Conservation (phyloP, 108 stramenopile genomes). For the Stephanodiscus minutulus region DNA sequence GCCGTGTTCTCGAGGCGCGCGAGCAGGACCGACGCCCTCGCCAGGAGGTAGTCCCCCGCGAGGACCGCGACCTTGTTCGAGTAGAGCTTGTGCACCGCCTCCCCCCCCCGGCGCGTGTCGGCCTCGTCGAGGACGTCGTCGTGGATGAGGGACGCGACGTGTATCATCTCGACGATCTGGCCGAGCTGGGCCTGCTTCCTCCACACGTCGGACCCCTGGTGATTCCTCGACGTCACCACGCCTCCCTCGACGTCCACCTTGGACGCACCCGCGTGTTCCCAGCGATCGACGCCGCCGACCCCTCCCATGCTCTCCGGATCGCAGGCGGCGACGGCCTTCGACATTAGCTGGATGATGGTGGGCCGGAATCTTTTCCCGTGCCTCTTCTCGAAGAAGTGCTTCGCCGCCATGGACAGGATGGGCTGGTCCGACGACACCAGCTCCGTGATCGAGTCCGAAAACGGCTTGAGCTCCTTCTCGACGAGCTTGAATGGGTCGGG, state of each 20-base stretch:
- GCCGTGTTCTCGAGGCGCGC: constrained; percentile 91
- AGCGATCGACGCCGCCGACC: constrained; percentile 35
- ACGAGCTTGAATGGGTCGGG: constrained; percentile 90
- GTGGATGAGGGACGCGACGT: constrained; percentile 96
- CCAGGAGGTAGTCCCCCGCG: constrained; percentile 97
- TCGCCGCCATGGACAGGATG: constrained; percentile 96
- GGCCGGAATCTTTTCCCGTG: constrained; percentile 97
- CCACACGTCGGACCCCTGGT: constrained; percentile 86
- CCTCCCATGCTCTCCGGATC: constrained; percentile 52
- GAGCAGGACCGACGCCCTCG: constrained; percentile 91
- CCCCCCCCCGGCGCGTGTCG: constrained; percentile 93
- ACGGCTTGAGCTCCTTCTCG: constrained; percentile 91
- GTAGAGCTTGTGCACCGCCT: constrained; percentile 97
- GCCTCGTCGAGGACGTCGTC: constrained; percentile 98
- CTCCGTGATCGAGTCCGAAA: constrained; percentile 94
- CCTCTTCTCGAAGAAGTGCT: constrained; percentile 97
- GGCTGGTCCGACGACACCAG: constrained; percentile 97
- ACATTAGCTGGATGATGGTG: constrained; percentile 93
- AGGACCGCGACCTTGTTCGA: constrained; percentile 98
- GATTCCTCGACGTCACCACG: constrained; percentile 68
- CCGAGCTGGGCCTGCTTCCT: constrained; percentile 89
- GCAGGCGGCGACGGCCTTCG: constrained; percentile 83
- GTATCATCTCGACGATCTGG: constrained; percentile 99
- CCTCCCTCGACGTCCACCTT: constrained; percentile 67
- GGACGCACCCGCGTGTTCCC: constrained; percentile 84